Percentiles rank a stretch among this genome's conserved stretches.
Evolutionary conservation across 1,139 yeast species (phyloP).

Genomic region (Taphrina betulina): DNA sequence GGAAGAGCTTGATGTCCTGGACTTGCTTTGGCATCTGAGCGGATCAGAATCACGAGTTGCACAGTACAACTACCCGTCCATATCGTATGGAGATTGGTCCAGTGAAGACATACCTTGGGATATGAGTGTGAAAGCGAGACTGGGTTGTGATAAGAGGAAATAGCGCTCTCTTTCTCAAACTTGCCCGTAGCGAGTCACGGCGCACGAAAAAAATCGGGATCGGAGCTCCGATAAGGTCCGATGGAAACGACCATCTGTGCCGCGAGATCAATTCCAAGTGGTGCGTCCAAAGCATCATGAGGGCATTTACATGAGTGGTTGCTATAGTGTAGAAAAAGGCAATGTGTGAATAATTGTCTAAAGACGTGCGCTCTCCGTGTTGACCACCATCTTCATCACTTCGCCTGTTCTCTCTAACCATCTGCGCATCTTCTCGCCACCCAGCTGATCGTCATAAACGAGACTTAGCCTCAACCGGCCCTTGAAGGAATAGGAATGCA

Average conservation of each 20-base stretch:
- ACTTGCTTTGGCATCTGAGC: constrained; percentile 35
- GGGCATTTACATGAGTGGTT: no score
- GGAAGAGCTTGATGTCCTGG: constrained; percentile 92
- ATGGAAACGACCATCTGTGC: no score
- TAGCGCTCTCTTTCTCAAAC: no score
- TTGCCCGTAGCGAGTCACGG: no score
- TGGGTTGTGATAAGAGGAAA: no score
- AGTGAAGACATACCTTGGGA: background rate
- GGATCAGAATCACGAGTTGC: constrained; percentile 24
- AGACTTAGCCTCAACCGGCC: constrained; percentile 8
- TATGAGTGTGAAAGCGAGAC: background rate
- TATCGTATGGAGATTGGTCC: background rate
- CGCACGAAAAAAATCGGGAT: no score
- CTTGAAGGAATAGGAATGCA: constrained; percentile 20
- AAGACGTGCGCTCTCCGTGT: no score
- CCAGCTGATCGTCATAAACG: constrained; percentile 21
- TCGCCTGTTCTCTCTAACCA: constrained; percentile 14
- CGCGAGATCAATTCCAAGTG: no score
- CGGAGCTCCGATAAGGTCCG: no score
- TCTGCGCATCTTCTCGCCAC: constrained; percentile 1
- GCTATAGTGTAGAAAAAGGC: no score
- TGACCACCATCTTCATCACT: constrained; percentile 13
- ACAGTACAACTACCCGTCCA: constrained; percentile 33
- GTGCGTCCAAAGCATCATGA: no score
- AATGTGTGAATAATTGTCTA: no score